Conservation (phyloP, 805 yeast species). For the Tetrapisispora arboricola region DNA sequence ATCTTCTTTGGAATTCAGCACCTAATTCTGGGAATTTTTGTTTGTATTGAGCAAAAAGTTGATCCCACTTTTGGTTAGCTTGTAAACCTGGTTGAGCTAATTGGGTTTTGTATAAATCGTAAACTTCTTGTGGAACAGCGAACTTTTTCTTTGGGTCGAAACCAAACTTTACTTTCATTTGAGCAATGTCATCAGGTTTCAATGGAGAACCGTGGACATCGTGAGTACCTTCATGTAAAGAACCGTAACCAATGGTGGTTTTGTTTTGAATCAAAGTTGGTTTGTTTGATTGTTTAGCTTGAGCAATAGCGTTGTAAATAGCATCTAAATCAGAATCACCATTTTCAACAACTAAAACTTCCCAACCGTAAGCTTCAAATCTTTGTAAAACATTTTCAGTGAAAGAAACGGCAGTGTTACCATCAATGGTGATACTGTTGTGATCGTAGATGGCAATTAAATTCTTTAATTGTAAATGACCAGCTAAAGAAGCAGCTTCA, state of each 20-base stretch:
- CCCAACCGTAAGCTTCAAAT: conserved; percentile 92
- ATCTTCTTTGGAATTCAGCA: conserved; percentile 71
- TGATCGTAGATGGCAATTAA: conserved; percentile 94
- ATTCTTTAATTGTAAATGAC: conserved; percentile 88
- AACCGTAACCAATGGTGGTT: conserved; percentile 93
- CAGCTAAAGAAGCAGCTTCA: conserved; percentile 91
- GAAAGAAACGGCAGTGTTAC: conserved; percentile 80
- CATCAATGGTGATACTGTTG: conserved; percentile 94
- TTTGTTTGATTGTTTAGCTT: conserved; percentile 74
- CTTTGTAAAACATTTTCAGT: conserved; percentile 84
- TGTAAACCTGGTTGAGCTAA: conserved; percentile 53
- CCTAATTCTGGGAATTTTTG: conserved; percentile 67
- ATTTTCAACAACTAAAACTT: conserved; percentile 61
- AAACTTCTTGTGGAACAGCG: conserved; percentile 72
- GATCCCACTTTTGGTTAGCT: conserved; percentile 67
- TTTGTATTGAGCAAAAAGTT: conserved; percentile 48
- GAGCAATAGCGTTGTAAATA: conserved; percentile 62
- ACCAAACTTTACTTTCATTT: conserved; percentile 73
- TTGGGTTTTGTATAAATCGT: conserved; percentile 48
- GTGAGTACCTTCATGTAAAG: conserved; percentile 73
- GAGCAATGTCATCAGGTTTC: conserved; percentile 84
- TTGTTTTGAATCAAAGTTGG: conserved; percentile 83
- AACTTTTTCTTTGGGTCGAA: conserved; percentile 79
- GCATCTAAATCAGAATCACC: conserved; percentile 74
- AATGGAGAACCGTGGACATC: conserved; percentile 94